A percentile compares a stretch with the other conserved stretches of the same genome.
phyloP scores from a whole-genome alignment of 2,329 filamentous ascomycete species.

The Akanthomyces uredinophilus region DNA sequence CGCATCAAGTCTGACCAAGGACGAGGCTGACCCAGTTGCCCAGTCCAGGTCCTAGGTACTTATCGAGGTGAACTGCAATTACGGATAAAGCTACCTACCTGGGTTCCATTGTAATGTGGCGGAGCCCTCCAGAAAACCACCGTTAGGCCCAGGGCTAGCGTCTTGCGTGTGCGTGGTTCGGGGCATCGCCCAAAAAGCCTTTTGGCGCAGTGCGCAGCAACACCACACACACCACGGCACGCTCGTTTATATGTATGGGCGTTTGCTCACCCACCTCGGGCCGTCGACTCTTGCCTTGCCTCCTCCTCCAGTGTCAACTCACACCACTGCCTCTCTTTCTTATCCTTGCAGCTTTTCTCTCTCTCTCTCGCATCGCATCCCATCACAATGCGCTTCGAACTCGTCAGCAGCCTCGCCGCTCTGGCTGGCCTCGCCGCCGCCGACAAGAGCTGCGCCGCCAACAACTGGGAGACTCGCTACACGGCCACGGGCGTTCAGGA shows the following conservation, averaged over 20 bases:
- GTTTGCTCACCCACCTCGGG: neutral
- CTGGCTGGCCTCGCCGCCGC: constrained; percentile 24
- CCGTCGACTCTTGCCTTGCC: neutral
- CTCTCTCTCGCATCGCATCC: neutral
- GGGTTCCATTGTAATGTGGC: neutral
- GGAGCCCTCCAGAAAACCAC: neutral
- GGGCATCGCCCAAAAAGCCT: too few relatives aligned
- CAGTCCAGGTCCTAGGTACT: neutral
- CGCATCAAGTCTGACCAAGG: neutral
- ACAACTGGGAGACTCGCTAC: constrained; percentile 35
- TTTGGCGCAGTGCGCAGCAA: neutral
- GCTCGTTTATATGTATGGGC: neutral
- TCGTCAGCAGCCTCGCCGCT: constrained; percentile 21
- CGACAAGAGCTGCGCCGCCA: constrained; percentile 16
- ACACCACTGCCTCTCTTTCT: neutral
- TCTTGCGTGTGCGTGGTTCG: too few relatives aligned
- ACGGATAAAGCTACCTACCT: too few relatives aligned
- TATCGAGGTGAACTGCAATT: too few relatives aligned
- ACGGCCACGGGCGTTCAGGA: constrained; percentile 47
- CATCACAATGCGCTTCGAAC: constrained; percentile 9
- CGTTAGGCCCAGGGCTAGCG: neutral
- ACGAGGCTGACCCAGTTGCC: neutral
- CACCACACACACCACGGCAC: neutral
- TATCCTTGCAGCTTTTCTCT: neutral
- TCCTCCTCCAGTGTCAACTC: neutral